phyloP scores from a whole-genome alignment of 371 early-diverging fungal species.

The Nematocida sp. region DNA sequence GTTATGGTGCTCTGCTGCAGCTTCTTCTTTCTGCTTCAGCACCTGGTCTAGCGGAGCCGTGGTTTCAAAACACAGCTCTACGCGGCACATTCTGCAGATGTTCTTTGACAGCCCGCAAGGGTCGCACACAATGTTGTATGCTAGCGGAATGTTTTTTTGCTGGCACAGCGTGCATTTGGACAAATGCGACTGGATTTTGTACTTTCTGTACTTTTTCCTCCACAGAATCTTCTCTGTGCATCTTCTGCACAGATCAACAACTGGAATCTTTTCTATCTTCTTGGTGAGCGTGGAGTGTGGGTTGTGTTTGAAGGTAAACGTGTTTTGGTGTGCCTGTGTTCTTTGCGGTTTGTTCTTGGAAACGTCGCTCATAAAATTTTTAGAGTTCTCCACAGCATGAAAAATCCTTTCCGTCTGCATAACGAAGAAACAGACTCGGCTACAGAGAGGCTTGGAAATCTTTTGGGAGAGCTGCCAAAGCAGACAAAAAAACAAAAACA shows the following conservation, averaged over 20 bases:
- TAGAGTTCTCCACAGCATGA: background rate
- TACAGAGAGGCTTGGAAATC: background rate
- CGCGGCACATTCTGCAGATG: constrained; percentile 36
- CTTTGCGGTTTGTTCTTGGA: constrained; percentile 21
- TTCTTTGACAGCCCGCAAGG: constrained; percentile 21
- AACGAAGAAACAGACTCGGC: background rate
- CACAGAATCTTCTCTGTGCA: constrained; percentile 41
- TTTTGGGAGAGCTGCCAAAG: background rate
- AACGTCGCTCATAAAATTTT: constrained; percentile 9
- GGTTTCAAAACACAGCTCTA: constrained; percentile 25
- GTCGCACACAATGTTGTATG: constrained; percentile 48
- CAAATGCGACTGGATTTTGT: constrained; percentile 40
- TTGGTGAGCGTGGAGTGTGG: constrained; percentile 40
- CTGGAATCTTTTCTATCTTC: constrained; percentile 32
- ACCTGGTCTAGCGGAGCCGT: constrained; percentile 23
- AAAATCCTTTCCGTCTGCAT: no score
- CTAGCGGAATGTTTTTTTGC: constrained; percentile 31
- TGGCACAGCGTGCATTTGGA: constrained; percentile 34
- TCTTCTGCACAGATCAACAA: constrained; percentile 25
- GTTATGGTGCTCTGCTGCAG: no score
- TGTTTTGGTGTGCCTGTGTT: constrained; percentile 48
- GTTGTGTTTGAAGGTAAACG: constrained; percentile 32
- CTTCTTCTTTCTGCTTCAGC: background rate
- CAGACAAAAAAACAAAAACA: no score
- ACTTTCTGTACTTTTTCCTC: constrained; percentile 49